A percentile compares a stretch with the other conserved stretches of the same genome.
These are phyloP conservation scores for Penicillium sp. DNA, from an alignment of 2,329 filamentous ascomycete genomes.

Conservation along the genomic window DNA sequence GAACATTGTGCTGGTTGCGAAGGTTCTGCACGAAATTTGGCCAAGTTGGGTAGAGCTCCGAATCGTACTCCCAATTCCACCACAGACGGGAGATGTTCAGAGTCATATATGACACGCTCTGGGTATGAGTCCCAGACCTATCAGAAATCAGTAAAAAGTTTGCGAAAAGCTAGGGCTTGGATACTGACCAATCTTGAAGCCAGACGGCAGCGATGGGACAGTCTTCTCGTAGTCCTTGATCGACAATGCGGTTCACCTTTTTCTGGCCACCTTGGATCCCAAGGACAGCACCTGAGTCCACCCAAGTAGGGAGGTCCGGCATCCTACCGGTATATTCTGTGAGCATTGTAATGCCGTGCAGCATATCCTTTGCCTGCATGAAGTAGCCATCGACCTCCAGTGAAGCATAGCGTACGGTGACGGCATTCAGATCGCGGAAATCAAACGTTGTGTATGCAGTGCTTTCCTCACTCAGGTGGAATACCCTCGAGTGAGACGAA, in stretches of 20 bases:
- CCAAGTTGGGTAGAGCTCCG: constrained; percentile 41
- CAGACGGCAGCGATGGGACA: constrained; percentile 43
- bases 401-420: constrained; percentile 28
- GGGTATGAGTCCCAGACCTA: constrained; percentile 38
- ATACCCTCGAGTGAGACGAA: constrained; percentile 35
- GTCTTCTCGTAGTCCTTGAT: constrained; percentile 33
- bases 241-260: constrained; percentile 41
- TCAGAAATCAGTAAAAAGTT: background rate
- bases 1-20: constrained; percentile 38
- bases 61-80: constrained; percentile 48
- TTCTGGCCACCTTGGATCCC: constrained; percentile 44
- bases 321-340: constrained; percentile 41
- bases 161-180: background rate
- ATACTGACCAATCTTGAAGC: constrained; percentile 41
- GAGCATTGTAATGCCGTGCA: constrained; percentile 39
- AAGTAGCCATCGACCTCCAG: constrained; percentile 24
- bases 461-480: constrained; percentile 35
- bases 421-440: constrained; percentile 26
- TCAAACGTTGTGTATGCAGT: constrained; percentile 40
- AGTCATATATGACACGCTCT: constrained; percentile 38
- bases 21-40: constrained; percentile 40
- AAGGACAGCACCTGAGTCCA: constrained; percentile 39
- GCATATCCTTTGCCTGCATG: constrained; percentile 32
- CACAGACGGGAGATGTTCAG: constrained; percentile 42
- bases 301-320: constrained; percentile 37